Evolutionary conservation across 495 filamentous ascomycete genomes (phyloP).

Genomic region (Hyaloscypha hepaticicola): DNA sequence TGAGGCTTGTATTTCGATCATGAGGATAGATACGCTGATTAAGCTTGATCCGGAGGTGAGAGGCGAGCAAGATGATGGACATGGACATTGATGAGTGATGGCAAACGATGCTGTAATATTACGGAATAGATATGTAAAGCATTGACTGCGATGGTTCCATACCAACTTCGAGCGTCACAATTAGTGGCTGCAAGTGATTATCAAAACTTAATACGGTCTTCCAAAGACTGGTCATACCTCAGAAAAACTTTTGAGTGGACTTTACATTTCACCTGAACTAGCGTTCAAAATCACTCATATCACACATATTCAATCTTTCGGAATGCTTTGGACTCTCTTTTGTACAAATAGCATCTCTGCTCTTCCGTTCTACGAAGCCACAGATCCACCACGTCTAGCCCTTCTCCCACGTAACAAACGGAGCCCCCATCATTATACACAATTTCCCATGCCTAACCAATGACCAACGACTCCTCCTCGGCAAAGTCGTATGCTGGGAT

Average conservation of each 20-base stretch:
- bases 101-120: slow-evolving; percentile 31
- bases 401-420: slow-evolving; percentile 12
- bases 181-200: neutral
- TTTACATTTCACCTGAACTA: neutral
- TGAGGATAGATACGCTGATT: slow-evolving; percentile 99
- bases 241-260: neutral
- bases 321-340: slow-evolving; percentile 27
- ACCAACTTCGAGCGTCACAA: neutral
- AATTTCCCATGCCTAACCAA: slow-evolving; percentile 59
- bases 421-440: slow-evolving; percentile 25
- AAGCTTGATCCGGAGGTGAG: slow-evolving; percentile 92
- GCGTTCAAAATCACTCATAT: neutral
- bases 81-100: slow-evolving; percentile 55
- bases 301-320: slow-evolving; percentile 9
- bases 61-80: slow-evolving; percentile 70
- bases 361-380: slow-evolving; percentile 23
- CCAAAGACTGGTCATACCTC: neutral
- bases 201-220: neutral
- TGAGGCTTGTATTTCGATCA: slow-evolving; percentile 98
- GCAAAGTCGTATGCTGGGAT: slow-evolving; percentile 87
- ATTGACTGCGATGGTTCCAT: slow-evolving; percentile 9
- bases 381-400: slow-evolving; percentile 18
- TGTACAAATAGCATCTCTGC: slow-evolving; percentile 30
- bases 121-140: slow-evolving; percentile 29
- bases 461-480: slow-evolving; percentile 73